Percentiles rank a stretch among this genome's conserved stretches.
Conservation (phyloP, 2,329 filamentous ascomycete genomes). For the Lojkania enalia region DNA sequence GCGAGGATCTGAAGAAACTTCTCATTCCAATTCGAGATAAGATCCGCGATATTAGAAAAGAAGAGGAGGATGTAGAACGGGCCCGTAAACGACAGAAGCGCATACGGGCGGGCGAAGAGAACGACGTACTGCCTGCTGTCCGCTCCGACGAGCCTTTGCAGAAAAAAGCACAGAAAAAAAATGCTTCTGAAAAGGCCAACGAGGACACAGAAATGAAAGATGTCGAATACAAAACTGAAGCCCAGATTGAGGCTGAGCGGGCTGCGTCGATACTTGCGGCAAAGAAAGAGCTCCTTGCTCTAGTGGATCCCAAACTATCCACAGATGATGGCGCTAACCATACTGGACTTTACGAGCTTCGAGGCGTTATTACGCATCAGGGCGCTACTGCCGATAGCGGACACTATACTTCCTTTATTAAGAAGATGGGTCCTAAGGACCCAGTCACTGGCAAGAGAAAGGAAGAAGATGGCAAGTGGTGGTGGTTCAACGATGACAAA, state of each 20-base stretch:
- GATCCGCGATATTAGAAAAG: constrained; percentile 91
- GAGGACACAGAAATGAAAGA: constrained; percentile 71
- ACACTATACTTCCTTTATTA: constrained; percentile 97
- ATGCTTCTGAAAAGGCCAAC: constrained; percentile 56
- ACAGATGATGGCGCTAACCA: constrained; percentile 85
- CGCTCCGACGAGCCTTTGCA: constrained; percentile 52
- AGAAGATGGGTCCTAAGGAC: constrained; percentile 78
- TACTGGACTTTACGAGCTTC: constrained; percentile 91
- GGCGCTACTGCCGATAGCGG: constrained; percentile 95
- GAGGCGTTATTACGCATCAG: constrained; percentile 94
- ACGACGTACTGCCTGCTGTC: constrained; percentile 48
- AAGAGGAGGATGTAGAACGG: constrained; percentile 90
- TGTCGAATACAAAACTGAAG: constrained; percentile 87
- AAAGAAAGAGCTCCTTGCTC: constrained; percentile 82
- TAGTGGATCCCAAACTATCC: constrained; percentile 74
- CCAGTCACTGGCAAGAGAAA: constrained; percentile 74
- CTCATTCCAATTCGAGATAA: constrained; percentile 94
- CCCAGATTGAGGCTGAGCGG: constrained; percentile 85
- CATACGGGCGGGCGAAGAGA: constrained; percentile 59
- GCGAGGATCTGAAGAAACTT: constrained; percentile 80
- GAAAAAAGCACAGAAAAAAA: constrained; percentile 50
- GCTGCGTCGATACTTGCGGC: constrained; percentile 72
- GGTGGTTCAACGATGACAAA: constrained; percentile 99
- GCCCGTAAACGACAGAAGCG: constrained; percentile 89
- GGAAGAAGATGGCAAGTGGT: constrained; percentile 93